phyloP scores from a whole-genome alignment of 768 basidiomycete species.

The Boletus pseudo-olivaceus region DNA sequence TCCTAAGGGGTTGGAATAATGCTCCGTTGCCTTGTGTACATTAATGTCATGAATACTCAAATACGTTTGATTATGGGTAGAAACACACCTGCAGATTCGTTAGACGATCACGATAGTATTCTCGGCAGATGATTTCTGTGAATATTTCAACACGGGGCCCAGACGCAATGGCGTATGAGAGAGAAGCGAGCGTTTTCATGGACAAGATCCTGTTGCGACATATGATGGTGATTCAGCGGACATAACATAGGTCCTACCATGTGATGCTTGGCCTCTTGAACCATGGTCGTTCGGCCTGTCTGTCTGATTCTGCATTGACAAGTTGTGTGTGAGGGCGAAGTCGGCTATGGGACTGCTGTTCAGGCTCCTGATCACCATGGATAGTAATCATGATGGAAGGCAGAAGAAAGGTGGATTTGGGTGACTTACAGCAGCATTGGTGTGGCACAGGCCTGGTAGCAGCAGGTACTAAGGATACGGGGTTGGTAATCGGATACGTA shows the following conservation, averaged over 20 bases:
- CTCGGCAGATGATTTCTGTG: not conserved
- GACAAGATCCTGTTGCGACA: not conserved
- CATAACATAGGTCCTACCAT: not conserved
- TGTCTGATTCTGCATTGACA: not conserved
- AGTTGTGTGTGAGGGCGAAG: not conserved
- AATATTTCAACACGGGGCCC: not conserved
- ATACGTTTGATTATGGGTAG: not conserved
- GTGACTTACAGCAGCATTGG: not conserved
- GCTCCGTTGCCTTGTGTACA: not conserved
- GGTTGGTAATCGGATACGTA: not conserved
- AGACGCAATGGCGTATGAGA: not conserved
- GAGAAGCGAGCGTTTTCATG: not conserved
- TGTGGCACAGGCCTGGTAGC: not conserved
- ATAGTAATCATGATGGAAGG: not conserved
- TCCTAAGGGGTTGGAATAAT: not conserved
- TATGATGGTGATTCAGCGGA: not conserved
- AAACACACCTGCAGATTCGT: not conserved
- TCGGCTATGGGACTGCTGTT: not conserved
- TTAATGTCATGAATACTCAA: not conserved
- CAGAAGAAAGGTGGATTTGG: not conserved
- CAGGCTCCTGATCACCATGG: not conserved
- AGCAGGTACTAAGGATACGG: not conserved
- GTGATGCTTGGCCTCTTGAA: not conserved
- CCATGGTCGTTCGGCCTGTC: not conserved
- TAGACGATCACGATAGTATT: not conserved